Base-by-base conservation (phyloP, 176 grass and related monocot genomes). In the Ensete ventricosum region DNA sequence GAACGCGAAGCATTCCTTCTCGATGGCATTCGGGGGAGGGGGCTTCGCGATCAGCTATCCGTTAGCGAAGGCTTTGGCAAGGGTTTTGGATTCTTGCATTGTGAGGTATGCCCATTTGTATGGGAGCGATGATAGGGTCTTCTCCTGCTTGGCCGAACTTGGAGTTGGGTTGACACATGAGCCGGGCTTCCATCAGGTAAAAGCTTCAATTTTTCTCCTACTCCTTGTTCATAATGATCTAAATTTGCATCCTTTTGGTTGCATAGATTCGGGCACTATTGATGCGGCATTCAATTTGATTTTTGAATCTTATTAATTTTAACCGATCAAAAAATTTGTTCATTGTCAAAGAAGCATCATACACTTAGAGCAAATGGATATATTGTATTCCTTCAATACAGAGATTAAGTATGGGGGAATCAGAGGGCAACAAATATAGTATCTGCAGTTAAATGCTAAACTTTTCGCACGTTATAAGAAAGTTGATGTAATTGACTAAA, bases 101-200 rank as follows among this genome's bases (percentile, higher is more conserved):
- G 11, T 91, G 81, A 91, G 95, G 86, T 99, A 99, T 84, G 86
- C 90, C 8, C 84, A 99, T 66, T 80, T 99, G 51, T 99, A 89
- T 55, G 95, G 88, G 24, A 94, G 95, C 64, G 95, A 99, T 58
- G 91, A 79, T 57, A 85, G 88, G 80, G 77, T 99, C 82, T 84
- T 77, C 29, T 82, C 95, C 3, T 99, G 95, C 86, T 64, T 99
- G 49, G 69, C 90, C 34, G 88, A 99, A 78, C 95, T 99, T 9
- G 95, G 91, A 77, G 84, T 99, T 54, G 82, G 88, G 80, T 84
- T 99, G 75, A 89, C 95, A n/a, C 73, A 91, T 54, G 91, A 99
- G 78, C 88, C 84, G 1, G 95, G 91, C 0, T 99, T 99, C 84
- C 95, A 99, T 84, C 95, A 99, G 95, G 95, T 94, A 67, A 57